phyloP scores from a whole-genome alignment of 306 rosid species.

The Trifolium dubium region DNA sequence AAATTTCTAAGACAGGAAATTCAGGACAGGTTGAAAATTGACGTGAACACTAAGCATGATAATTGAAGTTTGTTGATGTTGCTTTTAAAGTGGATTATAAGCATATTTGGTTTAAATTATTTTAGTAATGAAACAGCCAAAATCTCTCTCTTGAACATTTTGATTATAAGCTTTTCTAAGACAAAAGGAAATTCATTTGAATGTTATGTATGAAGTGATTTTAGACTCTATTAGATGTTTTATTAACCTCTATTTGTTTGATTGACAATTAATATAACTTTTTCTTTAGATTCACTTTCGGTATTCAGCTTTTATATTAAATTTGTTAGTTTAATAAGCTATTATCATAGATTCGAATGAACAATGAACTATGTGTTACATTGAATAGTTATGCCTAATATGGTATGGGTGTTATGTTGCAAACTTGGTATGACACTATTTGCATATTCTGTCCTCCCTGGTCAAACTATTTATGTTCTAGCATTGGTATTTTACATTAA shows the following conservation, averaged over 20 bases:
- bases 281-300: neutral
- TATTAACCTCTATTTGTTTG: neutral
- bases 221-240: neutral
- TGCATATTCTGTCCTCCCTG: neutral
- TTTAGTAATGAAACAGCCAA: neutral
- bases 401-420: neutral
- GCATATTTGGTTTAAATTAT: slow-evolving; percentile 8
- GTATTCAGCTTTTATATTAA: neutral
- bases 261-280: neutral
- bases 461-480: neutral
- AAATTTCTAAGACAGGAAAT: neutral
- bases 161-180: neutral
- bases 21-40: neutral
- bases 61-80: neutral
- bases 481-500: neutral
- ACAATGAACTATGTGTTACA: slow-evolving; percentile 14
- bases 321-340: neutral
- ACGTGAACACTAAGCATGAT: neutral
- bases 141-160: slow-evolving; percentile 14
- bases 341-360: slow-evolving; percentile 1
- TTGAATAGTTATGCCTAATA: slow-evolving; percentile 19
- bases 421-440: neutral
- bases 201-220: neutral
- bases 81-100: slow-evolving; percentile 8
- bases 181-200: neutral